Evolutionary conservation across 345 rosid species (phyloP).

Genomic region (Atalantia buxifolia): DNA sequence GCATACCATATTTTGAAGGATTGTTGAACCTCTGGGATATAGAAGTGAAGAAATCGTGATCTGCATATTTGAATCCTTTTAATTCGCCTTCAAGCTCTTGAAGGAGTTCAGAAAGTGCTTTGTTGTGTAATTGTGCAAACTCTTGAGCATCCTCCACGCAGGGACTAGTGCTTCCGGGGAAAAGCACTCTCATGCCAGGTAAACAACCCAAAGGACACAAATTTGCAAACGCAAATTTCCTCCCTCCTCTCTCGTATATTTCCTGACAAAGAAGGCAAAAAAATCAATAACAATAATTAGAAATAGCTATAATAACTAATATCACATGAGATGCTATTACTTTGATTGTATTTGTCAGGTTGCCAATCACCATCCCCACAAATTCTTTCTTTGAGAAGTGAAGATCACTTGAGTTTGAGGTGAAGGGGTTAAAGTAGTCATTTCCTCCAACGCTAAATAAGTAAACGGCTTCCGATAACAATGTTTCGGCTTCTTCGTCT

Average conservation of each 20-base stretch:
- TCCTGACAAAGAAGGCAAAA: not conserved
- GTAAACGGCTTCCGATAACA: not conserved
- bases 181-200: not conserved
- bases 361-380: constrained; percentile 13
- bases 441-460: no score
- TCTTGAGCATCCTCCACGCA: not conserved
- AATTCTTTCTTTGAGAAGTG: not conserved
- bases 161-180: not conserved
- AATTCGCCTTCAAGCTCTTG: not conserved
- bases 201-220: not conserved
- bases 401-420: not conserved
- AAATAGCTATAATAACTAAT: no score
- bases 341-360: not conserved
- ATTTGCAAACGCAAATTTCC: not conserved
- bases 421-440: not conserved
- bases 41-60: constrained; percentile 1
- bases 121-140: not conserved
- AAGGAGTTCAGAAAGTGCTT: not conserved
- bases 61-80: constrained; percentile 6
- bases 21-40: not conserved
- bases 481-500: not conserved
- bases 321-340: not conserved
- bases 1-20: constrained; percentile 19
- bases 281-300: not conserved
- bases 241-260: not conserved